Percentiles rank a stretch among this genome's conserved stretches.
Conservation (phyloP, 2,329 filamentous ascomycete genomes). For the Xylaria sp. region DNA sequence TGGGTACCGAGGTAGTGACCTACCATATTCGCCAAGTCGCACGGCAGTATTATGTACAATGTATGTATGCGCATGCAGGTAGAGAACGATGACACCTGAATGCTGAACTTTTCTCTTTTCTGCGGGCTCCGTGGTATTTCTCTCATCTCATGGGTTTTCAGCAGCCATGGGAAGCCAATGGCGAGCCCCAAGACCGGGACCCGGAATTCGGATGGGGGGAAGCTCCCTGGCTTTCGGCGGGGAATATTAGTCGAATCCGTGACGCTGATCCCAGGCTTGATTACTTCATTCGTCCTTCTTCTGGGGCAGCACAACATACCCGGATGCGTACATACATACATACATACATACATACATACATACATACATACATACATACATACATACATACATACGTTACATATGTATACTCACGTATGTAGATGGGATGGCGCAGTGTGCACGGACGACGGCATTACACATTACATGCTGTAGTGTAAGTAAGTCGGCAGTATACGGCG, state of each 20-base stretch:
- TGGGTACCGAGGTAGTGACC: slow-evolving; percentile 5
- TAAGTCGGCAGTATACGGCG: background rate
- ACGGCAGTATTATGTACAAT: background rate
- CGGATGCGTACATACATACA: background rate
- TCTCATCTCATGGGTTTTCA: slow-evolving; percentile 20
- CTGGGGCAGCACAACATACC: background rate
- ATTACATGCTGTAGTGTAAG: background rate
- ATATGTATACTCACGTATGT: background rate
- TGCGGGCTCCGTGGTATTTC: slow-evolving; percentile 2
- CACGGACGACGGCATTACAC: no score
- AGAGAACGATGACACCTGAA: slow-evolving; percentile 36
- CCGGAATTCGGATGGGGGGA: slow-evolving; percentile 22
- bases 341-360: no score
- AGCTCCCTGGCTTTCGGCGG: background rate
- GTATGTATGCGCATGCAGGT: slow-evolving; percentile 23
- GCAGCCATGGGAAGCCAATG: slow-evolving; percentile 35
- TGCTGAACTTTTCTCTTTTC: slow-evolving; percentile 7
- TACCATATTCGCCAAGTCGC: background rate
- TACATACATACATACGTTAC: no score
- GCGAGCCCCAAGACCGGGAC: slow-evolving; percentile 4
- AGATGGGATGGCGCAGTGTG: background rate
- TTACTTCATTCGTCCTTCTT: background rate
- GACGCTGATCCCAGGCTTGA: background rate
- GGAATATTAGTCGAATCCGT: slow-evolving; percentile 4
- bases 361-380: no score